Base-by-base conservation (phyloP, 2,329 filamentous ascomycete genomes). In the Scytalidium sp. region DNA sequence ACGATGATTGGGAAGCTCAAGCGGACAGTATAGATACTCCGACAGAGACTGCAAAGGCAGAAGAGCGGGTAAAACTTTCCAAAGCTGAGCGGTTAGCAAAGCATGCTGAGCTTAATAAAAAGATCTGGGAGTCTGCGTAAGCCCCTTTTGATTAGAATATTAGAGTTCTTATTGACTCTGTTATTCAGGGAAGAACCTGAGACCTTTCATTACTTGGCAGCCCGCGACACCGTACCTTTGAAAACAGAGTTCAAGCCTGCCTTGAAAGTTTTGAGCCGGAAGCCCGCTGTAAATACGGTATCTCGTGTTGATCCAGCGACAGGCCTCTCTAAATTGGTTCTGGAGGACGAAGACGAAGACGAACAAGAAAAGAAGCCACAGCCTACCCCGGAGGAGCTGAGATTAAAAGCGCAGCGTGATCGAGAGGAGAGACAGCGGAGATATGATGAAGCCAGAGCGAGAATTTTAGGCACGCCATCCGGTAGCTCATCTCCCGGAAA, bases 61-160 rank as follows among this genome's bases (percentile, higher is more conserved):
- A 60, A 46, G 56, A 62, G 40, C 53, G 57, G 40, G 52, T 58
- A n/a, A 66, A 62, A 32, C 46, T 90, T 52, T 84, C 82, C 56
- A 91, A 88, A 64, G 83, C 88, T 3, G 87, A 97, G 69, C 84
- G 87, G 40, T 76, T 88, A 54, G 89, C 88, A 11, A 81, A 86
- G 65, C 93, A 97, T 67, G 83, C 81, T 22, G 90, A 96, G 66
- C 80, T 85, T 47, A 96, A 97, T 67, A 83, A 85, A 61, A 87
- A 88, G 67, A 72, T 97, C 49, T 97, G 93, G 93, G 83, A 94
- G 63, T 85, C 90, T 63, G 93, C 92, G 87, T 94, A 82, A 50
- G 82, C 41, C 23, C 21, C 36, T 64, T 20, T 20, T 10, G 21
- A 3, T 15, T 23, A 6, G 45, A 3, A 23, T 22, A 42, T 39